Conservation (phyloP, 805 yeast genomes). For the Candida boidinii region DNA sequence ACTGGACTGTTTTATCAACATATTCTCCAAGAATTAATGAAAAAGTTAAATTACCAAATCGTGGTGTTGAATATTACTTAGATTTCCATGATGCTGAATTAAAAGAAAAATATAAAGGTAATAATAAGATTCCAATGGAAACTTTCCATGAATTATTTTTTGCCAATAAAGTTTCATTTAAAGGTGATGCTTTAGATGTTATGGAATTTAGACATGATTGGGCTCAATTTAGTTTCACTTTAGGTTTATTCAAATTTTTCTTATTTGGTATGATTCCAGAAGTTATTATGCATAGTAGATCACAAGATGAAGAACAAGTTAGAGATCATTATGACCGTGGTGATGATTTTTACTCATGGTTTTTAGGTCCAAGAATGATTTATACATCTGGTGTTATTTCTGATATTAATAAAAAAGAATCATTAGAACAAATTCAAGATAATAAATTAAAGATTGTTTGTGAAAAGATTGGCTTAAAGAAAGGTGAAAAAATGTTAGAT, state of each 20-base stretch:
- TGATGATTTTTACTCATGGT: constrained; percentile 91
- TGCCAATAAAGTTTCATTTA: constrained; percentile 75
- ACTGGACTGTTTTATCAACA: constrained; percentile 73
- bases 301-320: constrained; percentile 95
- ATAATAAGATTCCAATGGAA: constrained; percentile 80
- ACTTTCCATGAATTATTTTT: constrained; percentile 86
- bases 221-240: constrained; percentile 76
- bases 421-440: constrained; percentile 78
- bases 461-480: constrained; percentile 67
- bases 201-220: constrained; percentile 88
- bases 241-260: constrained; percentile 69
- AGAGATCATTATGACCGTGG: constrained; percentile 95
- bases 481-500: constrained; percentile 73
- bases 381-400: constrained; percentile 81
- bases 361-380: constrained; percentile 90
- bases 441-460: constrained; percentile 83
- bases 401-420: constrained; percentile 62
- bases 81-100: constrained; percentile 72
- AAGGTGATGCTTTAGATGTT: constrained; percentile 79
- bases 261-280: constrained; percentile 87
- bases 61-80: constrained; percentile 70
- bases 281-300: constrained; percentile 82
- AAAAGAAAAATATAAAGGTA: constrained; percentile 61
- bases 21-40: constrained; percentile 77
- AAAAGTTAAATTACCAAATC: constrained; percentile 66